phyloP scores from a whole-genome alignment of 257 asterid genomes.

The Ligustrum vulgare region DNA sequence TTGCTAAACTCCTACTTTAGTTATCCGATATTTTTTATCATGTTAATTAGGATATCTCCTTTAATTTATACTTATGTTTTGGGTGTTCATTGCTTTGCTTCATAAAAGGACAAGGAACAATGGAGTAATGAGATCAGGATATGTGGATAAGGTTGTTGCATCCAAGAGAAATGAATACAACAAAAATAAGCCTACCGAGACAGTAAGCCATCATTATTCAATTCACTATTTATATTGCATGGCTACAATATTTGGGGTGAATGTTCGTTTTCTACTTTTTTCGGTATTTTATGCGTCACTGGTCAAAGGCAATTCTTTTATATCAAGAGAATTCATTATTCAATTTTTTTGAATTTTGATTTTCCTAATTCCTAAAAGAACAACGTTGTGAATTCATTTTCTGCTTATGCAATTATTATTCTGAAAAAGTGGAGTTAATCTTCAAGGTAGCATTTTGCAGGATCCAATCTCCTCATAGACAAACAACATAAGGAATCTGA shows the following conservation, averaged over 20 bases:
- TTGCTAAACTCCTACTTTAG: constrained; percentile 2
- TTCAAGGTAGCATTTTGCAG: constrained; percentile 41
- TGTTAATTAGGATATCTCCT: neutral
- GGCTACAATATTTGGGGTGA: neutral
- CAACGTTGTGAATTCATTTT: neutral
- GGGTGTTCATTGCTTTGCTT: constrained; percentile 8
- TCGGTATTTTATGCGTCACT: neutral
- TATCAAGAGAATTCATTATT: too few species aligned
- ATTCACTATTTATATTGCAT: neutral
- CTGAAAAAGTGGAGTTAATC: constrained; percentile 12
- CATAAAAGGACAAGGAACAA: constrained; percentile 43
- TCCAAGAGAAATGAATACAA: constrained; percentile 92
- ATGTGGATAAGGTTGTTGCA: constrained; percentile 77
- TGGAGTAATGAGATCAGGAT: constrained; percentile 98
- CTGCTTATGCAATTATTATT: constrained; percentile 6
- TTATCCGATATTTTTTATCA: neutral
- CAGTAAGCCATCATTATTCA: constrained; percentile 47
- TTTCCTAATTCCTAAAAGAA: too few species aligned
- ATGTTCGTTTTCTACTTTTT: neutral
- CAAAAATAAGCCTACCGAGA: constrained; percentile 95
- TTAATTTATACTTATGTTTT: neutral
- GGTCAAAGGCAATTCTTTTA: too few species aligned
- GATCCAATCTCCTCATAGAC: constrained; percentile 93
- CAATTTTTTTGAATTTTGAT: too few species aligned
- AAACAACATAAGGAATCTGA: constrained; percentile 92